These are phyloP conservation scores for Aurantiochytrium sp. DNA, from an alignment of 108 stramenopile genomes.

Conservation along the genomic window DNA sequence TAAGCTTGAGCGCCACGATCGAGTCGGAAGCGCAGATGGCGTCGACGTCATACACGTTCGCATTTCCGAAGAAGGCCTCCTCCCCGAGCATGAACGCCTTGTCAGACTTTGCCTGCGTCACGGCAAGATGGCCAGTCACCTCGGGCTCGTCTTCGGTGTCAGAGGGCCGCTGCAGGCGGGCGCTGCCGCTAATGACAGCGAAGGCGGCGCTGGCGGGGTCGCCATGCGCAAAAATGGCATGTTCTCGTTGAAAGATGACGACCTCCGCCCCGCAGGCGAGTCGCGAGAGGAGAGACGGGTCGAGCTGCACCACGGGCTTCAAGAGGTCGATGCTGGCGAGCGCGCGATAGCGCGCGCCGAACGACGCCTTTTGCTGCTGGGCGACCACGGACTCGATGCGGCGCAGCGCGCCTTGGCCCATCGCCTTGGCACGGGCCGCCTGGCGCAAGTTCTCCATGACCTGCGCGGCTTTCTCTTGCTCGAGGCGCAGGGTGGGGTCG, in stretches of 20 bases:
- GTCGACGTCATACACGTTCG: neutral
- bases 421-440: no score
- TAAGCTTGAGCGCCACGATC: neutral
- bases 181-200: neutral
- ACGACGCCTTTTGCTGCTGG: neutral
- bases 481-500: neutral
- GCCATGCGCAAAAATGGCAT: neutral
- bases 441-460: no score
- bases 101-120: neutral
- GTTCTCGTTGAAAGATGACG: neutral
- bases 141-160: no score
- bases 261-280: neutral
- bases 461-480: neutral
- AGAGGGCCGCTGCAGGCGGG: no score
- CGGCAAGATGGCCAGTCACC: no score
- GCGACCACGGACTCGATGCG: neutral
- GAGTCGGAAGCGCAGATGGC: neutral
- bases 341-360: neutral
- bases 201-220: neutral
- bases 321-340: neutral
- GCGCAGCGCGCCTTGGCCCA: neutral
- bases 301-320: neutral
- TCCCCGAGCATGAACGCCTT: neutral
- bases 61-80: neutral
- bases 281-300: neutral